Base-by-base conservation (phyloP, 1,284 basidiomycete species). In the Ustilago trichophora region DNA sequence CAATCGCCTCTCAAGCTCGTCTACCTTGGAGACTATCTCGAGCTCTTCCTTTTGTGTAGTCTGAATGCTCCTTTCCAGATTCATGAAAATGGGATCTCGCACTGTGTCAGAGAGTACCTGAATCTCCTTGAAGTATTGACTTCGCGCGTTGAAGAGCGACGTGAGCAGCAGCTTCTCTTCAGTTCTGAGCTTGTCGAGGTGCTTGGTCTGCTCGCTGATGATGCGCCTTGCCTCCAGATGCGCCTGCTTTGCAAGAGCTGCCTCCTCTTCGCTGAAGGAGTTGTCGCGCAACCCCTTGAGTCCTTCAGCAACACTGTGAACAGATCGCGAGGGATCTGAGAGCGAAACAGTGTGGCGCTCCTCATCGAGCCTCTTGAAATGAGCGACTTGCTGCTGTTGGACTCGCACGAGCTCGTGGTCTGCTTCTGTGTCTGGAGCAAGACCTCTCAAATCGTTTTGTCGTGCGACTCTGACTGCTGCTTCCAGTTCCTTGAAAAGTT, bases 81-180 rank as follows among this genome's bases (percentile, higher is more conserved):
- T 46, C 11, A 35, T 26, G 26, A 65, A 70, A 25, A 49, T 38
- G 1, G 74, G 73, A 38, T 78, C 76, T 27, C 71, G 60, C 33
- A 79, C 77, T 33, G 72, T 66, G 36, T 80, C 77, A 6, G 72
- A 75, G 12, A 80, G 62, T 25, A 63, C 65, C 47, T 80, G 77
- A 4, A 80, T 71, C 43, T 76, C 76, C 34, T 76, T 73, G 43
- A 79, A 80, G 49, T 79, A 80, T 12, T 50, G 40, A 8, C 51
- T 57, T 15, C 77, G 67, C 13, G 68, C 59, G 40, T 80, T 80
- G 66, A 73, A 77, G 12, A 76, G 56, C 6, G 49, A 21, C 2
- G 57, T 47, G 15, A 77, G 31, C 12, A 69, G 44, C 11, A 36
- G 18, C 43, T 66, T 75, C 36, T 64, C 62, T 26, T 72, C 70